Percentiles rank a stretch among this genome's conserved stretches.
Conservation (phyloP, 129 eudicot genomes). For the Apium graveolens region DNA sequence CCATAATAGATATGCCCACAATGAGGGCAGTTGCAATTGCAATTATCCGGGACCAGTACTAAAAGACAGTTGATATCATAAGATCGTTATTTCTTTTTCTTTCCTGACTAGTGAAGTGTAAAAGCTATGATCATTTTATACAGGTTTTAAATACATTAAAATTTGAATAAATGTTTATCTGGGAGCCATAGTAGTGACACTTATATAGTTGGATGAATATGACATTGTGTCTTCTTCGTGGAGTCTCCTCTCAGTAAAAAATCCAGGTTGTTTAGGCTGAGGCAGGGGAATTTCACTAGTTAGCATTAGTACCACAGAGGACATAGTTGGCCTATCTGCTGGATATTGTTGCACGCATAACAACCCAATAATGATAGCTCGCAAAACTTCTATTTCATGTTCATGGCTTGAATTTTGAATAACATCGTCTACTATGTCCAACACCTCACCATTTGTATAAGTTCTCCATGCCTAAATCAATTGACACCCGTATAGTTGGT, state of each 20-base stretch:
- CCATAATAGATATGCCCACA: too few species aligned
- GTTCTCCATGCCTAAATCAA: constrained; percentile 18
- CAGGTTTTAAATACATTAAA: too few species aligned
- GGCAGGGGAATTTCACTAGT: constrained; percentile 28
- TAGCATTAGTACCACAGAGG: constrained; percentile 39
- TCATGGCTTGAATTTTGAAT: not conserved
- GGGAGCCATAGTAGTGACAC: too few species aligned
- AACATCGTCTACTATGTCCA: constrained; percentile 10
- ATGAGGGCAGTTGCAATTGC: too few species aligned
- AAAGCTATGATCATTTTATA: too few species aligned
- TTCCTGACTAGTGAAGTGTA: too few species aligned
- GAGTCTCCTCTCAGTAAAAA: constrained; percentile 12
- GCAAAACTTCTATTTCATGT: constrained; percentile 4
- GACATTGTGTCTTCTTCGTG: not conserved
- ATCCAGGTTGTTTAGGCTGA: constrained; percentile 27
- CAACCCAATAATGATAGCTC: constrained; percentile 22
- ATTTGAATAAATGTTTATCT: too few species aligned
- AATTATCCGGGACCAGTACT: too few species aligned
- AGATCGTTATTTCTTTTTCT: too few species aligned
- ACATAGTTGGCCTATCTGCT: constrained; percentile 36
- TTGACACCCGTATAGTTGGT: not conserved
- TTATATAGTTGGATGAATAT: not conserved
- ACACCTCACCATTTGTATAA: constrained; percentile 8
- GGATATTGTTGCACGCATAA: constrained; percentile 42
- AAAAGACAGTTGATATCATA: too few species aligned